Percentiles rank a stretch among this genome's conserved stretches.
These are phyloP conservation scores for Monilinia fructicola DNA, from an alignment of 2,329 filamentous ascomycete genomes.

Conservation along the genomic window DNA sequence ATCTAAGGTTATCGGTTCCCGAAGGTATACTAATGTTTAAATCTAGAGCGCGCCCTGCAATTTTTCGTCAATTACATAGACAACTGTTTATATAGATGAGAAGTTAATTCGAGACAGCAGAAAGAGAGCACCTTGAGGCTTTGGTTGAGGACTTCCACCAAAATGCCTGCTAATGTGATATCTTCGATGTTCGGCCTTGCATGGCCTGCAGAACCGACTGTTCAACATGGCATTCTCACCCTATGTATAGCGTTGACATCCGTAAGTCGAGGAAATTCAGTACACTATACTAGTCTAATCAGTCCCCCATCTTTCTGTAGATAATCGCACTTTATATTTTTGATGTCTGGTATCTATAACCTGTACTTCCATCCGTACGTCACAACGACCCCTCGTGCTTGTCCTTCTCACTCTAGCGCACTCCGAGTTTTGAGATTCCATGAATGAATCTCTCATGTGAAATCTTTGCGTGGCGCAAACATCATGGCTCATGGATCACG, in stretches of 20 bases:
- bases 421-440: too few relatives aligned
- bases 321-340: neutral
- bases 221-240: neutral
- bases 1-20: neutral
- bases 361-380: constrained; percentile 7
- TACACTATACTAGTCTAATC: neutral
- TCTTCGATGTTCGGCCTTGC: neutral
- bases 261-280: neutral
- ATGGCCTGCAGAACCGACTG: neutral
- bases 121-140: too few relatives aligned
- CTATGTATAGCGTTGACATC: neutral
- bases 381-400: neutral
- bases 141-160: neutral
- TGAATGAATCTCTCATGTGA: too few relatives aligned
- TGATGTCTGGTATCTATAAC: neutral
- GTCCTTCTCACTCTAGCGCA: neutral
- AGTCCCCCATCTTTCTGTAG: neutral
- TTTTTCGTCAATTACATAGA: too few relatives aligned
- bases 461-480: too few relatives aligned
- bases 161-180: neutral
- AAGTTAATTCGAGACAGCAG: too few relatives aligned
- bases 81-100: too few relatives aligned
- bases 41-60: too few relatives aligned
- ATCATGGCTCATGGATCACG: too few relatives aligned
- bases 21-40: neutral